Conservation (phyloP, 2,329 filamentous ascomycete species). For the Uncinocarpus reesii region DNA sequence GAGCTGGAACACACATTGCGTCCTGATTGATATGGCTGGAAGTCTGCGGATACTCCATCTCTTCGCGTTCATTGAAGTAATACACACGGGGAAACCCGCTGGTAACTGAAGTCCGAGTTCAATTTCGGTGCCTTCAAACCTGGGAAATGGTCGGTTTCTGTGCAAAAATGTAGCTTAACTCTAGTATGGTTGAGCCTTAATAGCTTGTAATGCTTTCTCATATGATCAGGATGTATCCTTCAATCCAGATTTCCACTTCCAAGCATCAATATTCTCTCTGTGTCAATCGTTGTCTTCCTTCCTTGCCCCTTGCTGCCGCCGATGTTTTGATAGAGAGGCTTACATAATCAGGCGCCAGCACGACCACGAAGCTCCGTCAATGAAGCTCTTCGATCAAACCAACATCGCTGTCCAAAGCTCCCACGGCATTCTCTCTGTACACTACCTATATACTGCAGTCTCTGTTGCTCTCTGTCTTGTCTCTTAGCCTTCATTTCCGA, state of each 20-base stretch:
- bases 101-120: too few relatives aligned
- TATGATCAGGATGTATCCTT: too few relatives aligned
- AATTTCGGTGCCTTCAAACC: too few relatives aligned
- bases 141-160: too few relatives aligned
- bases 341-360: conserved; percentile 10
- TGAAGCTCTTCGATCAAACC: not conserved
- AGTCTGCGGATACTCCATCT: not conserved
- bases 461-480: not conserved
- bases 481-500: not conserved
- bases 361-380: not conserved
- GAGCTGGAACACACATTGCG: conserved; percentile 3
- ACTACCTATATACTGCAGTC: not conserved
- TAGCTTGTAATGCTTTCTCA: too few relatives aligned
- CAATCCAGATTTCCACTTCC: too few relatives aligned
- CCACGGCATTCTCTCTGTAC: not conserved
- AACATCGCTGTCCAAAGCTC: not conserved
- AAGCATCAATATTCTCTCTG: too few relatives aligned
- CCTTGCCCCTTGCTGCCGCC: too few relatives aligned
- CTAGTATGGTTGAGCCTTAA: too few relatives aligned
- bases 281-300: too few relatives aligned
- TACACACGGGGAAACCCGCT: not conserved
- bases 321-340: not conserved
- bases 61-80: not conserved
- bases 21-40: not conserved
- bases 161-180: too few relatives aligned